Conservation (phyloP, 2,329 filamentous ascomycete genomes). For the Dactylellina cionopaga region DNA sequence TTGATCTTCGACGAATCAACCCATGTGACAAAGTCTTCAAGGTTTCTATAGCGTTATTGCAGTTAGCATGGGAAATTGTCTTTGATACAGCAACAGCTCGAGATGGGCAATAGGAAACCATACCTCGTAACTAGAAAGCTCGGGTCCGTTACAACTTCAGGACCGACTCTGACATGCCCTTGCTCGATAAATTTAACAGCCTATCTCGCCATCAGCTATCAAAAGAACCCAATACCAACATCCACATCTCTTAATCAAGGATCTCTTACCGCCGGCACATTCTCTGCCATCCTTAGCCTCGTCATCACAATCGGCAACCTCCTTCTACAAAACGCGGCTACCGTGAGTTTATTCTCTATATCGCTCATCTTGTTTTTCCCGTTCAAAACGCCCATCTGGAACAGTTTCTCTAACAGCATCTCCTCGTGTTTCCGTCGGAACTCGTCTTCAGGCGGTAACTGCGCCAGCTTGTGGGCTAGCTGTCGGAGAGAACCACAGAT, state of each 20-base stretch:
- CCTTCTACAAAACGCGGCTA: slow-evolving; percentile 85
- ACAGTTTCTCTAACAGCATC: slow-evolving; percentile 87
- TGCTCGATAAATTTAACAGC: slow-evolving; percentile 73
- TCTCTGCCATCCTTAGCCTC: slow-evolving; percentile 88
- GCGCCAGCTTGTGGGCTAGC: slow-evolving; percentile 85
- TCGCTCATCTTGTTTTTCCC: slow-evolving; percentile 79
- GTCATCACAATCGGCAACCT: slow-evolving; percentile 92
- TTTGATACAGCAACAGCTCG: neutral
- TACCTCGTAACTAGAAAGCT: slow-evolving; percentile 70
- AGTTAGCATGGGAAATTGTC: neutral
- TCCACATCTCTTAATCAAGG: slow-evolving; percentile 28
- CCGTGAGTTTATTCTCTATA: slow-evolving; percentile 88
- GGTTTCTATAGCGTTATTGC: slow-evolving; percentile 62
- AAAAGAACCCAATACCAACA: slow-evolving; percentile 43
- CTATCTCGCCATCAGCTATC: slow-evolving; percentile 56
- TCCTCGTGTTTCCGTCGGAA: slow-evolving; percentile 85
- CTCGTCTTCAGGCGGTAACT: slow-evolving; percentile 80
- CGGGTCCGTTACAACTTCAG: slow-evolving; percentile 74
- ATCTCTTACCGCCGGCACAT: slow-evolving; percentile 74
- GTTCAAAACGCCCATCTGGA: slow-evolving; percentile 87
- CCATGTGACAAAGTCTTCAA: slow-evolving; percentile 79
- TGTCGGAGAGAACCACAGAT: slow-evolving; percentile 85
- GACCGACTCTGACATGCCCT: slow-evolving; percentile 74
- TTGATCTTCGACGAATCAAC: slow-evolving; percentile 78
- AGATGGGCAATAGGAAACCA: neutral